Evolutionary conservation across 2,329 filamentous ascomycete genomes (phyloP).

Genomic region (Pseudogymnoascus sp.): DNA sequence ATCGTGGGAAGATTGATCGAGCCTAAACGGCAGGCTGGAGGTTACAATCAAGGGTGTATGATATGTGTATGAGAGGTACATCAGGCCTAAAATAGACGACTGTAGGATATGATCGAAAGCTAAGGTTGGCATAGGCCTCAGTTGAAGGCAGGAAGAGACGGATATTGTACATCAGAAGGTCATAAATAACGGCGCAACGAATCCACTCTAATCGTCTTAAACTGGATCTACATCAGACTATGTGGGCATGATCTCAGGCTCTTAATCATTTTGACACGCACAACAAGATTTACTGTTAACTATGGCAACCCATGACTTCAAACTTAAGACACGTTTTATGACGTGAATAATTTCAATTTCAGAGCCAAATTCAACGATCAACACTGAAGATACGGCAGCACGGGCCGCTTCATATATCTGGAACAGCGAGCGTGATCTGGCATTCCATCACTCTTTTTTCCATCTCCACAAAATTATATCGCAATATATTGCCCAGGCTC

Average conservation of each 20-base stretch:
- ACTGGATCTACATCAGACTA: not conserved
- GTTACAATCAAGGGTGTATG: not conserved
- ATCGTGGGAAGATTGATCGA: constrained; percentile 39
- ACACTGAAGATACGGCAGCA: not conserved
- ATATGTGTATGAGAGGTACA: constrained; percentile 1
- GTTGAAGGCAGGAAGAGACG: not conserved
- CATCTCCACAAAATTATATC: not conserved
- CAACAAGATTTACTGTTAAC: not conserved
- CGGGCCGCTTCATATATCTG: not conserved
- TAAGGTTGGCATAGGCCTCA: not conserved
- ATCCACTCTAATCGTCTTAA: constrained; percentile 4
- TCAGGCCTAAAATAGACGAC: not conserved
- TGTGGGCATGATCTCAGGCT: not conserved
- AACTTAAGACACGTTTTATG: not conserved
- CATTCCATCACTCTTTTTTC: not conserved
- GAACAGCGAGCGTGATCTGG: not conserved
- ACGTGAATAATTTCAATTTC: not conserved
- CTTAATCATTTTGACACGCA: not conserved
- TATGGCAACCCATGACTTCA: not conserved
- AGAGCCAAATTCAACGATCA: not conserved
- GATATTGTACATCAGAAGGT: constrained; percentile 6
- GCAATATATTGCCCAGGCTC: not conserved
- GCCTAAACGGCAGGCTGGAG: not conserved
- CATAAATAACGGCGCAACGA: constrained; percentile 3
- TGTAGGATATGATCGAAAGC: not conserved